Evolutionary conservation across 768 basidiomycete genomes (phyloP).

Genomic region (Glaciozyma antarctica): DNA sequence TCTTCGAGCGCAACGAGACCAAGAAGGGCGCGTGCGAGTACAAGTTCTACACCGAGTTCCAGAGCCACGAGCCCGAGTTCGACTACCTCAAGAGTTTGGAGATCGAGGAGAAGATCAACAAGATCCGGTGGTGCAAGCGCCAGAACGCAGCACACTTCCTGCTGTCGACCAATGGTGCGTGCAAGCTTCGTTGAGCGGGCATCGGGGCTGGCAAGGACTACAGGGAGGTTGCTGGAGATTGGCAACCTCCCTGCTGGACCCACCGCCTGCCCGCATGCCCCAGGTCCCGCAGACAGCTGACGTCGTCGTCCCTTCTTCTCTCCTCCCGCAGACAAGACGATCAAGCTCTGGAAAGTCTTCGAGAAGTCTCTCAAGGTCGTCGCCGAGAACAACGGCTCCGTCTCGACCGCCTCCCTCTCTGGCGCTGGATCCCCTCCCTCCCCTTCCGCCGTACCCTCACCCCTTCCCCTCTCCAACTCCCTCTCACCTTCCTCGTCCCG

Average conservation of each 20-base stretch:
- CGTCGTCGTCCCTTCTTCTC: neutral
- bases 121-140: constrained; percentile 99
- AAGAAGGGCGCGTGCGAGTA: constrained; percentile 98
- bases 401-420: constrained; percentile 9
- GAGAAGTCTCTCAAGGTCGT: constrained; percentile 94
- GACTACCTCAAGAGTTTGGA: constrained; percentile 99
- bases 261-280: too few relatives aligned
- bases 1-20: constrained; percentile 97
- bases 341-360: constrained; percentile 99
- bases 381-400: constrained; percentile 83
- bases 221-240: neutral
- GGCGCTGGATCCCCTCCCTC: constrained; percentile 49
- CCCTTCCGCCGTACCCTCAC: constrained; percentile 41
- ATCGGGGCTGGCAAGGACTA: neutral
- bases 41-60: constrained; percentile 99
- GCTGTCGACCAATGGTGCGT: constrained; percentile 86
- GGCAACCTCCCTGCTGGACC: neutral
- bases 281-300: too few relatives aligned
- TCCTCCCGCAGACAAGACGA: constrained; percentile 75
- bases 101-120: constrained; percentile 99
- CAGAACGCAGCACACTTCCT: constrained; percentile 97
- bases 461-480: constrained; percentile 17
- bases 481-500: constrained; percentile 4
- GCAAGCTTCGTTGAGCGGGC: neutral
- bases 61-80: constrained; percentile 99